Evolutionary conservation across 352 stramenopile species (phyloP), one percentile per base, ranked within the genome.

Genomic region (Phytophthora capsici): DNA sequence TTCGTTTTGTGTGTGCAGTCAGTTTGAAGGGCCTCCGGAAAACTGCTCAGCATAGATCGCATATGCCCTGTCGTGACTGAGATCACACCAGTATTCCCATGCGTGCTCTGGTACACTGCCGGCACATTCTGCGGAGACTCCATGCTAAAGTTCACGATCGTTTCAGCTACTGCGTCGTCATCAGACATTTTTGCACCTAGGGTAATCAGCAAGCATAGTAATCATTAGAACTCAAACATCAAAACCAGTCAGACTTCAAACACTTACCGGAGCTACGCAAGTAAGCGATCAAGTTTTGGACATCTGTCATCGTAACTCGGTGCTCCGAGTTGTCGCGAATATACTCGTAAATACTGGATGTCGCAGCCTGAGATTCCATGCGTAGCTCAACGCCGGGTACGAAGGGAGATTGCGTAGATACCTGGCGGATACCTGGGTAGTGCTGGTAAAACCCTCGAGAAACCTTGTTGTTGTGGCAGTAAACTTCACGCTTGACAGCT

Each of bases 391-490:
- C 45, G 0, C 46, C 57, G 2, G 57, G 46, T 1, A 57, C 51
- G 1, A 65, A 20, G 0, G 45, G 20, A 34, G 55, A 50, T 2
- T 49, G 8, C 6, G 14, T 4, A 4, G 55, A 19, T 25, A 64
- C 56, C 57, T 65, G 57, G 37, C 46, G 57, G 52, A 65, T 65
- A 57, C 57, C 57, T 57, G 57, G 37, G 13, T 65, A 52, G 34
- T 6, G 28, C 16, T 22, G 51, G 38, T 66, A 66, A 4, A 58
- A 53, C 8, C 20, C 25, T 28, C 23, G 3, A 1, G 46, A 47
- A 4, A 59, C 13, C 13, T 7, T 19, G 30, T 59, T 37, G 12
- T 65, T 65, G 20, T 65, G 57, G 1, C 8, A 6, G 25, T 52
- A 65, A 1, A 34, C 10, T 19, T 57, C 46, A 2, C 45, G 36